phyloP scores from a whole-genome alignment of 257 asterid genomes.

The Misopates orontium region DNA sequence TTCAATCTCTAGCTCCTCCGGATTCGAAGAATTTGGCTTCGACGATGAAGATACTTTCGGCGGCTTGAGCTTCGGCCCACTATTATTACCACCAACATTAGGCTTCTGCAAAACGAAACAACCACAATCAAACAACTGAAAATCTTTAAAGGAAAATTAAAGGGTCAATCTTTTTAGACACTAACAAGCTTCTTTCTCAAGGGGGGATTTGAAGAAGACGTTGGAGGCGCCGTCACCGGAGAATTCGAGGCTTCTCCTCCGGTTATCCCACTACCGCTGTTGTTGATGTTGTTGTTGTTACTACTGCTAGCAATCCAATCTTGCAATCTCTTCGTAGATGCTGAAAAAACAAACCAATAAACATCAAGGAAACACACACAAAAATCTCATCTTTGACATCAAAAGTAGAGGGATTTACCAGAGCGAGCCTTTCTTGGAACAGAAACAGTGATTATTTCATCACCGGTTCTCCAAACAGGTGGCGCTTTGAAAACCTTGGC shows the following conservation, averaged over 20 bases:
- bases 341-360: conserved; percentile 41
- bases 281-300: conserved; percentile 37
- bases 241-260: conserved; percentile 56
- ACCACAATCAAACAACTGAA: neutral
- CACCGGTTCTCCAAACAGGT: conserved; percentile 91
- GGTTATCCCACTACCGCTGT: conserved; percentile 40
- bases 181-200: conserved; percentile 76
- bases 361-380: neutral
- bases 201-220: conserved; percentile 74
- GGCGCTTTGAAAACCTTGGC: conserved; percentile 50
- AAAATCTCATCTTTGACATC: conserved; percentile 23
- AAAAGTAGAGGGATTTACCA: conserved; percentile 35
- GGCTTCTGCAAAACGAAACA: conserved; percentile 53
- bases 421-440: conserved; percentile 98
- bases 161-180: neutral
- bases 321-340: conserved; percentile 79
- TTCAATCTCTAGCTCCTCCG: conserved; percentile 92
- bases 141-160: neutral
- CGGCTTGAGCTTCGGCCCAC: conserved; percentile 69
- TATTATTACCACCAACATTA: conserved; percentile 26
- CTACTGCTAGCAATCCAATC: conserved; percentile 71
- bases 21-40: conserved; percentile 66
- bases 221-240: conserved; percentile 69
- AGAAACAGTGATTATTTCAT: conserved; percentile 88
- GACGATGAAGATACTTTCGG: conserved; percentile 66